phyloP scores from a whole-genome alignment of 2,329 filamentous ascomycete genomes.

The Aspergillus ochraceus region DNA sequence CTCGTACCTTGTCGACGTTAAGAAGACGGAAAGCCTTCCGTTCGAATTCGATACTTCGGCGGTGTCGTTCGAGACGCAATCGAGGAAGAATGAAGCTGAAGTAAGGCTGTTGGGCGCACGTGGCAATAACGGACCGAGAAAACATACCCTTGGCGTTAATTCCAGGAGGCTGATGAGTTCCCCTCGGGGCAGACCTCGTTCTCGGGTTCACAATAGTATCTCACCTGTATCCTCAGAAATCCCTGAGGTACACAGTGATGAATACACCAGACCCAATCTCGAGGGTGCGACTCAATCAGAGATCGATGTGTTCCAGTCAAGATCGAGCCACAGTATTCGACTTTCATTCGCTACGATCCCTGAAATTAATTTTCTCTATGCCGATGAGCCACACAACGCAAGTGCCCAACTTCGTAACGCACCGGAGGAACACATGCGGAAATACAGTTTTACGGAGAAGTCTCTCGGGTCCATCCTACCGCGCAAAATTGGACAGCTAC shows the following conservation, averaged over 20 bases:
- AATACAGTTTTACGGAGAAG: background rate
- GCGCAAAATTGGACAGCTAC: background rate
- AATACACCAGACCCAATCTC: background rate
- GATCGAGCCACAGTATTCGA: background rate
- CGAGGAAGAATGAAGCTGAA: background rate
- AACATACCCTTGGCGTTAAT: background rate
- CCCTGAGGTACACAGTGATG: background rate
- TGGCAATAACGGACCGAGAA: background rate
- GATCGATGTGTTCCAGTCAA: background rate
- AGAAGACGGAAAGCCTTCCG: background rate
- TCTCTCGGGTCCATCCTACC: background rate
- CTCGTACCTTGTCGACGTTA: background rate
- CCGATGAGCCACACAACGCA: background rate
- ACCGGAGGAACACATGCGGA: background rate
- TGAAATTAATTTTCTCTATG: background rate
- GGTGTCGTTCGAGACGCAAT: background rate
- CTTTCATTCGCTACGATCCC: background rate
- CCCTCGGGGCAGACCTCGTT: background rate
- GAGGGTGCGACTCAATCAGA: background rate
- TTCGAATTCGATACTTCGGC: background rate
- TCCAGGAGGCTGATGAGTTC: background rate
- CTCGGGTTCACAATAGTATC: background rate
- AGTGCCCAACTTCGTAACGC: background rate
- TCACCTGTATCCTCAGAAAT: background rate
- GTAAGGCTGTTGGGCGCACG: background rate